Base-by-base conservation (phyloP, 352 stramenopile species). In the Globisporangium iwayamae region DNA sequence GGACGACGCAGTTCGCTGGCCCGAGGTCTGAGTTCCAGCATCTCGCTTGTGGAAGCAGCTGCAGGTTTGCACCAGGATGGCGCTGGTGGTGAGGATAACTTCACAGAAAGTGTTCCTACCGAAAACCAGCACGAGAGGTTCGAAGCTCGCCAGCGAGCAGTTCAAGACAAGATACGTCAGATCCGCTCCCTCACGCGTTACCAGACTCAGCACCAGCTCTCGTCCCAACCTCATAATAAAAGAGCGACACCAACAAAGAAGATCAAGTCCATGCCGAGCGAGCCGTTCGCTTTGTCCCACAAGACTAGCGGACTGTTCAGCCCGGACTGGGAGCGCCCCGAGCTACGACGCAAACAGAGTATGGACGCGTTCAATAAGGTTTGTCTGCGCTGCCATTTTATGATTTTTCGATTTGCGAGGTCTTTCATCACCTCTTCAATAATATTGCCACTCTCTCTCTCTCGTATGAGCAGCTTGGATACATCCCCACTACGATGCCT, bases 301-400 rank as follows among this genome's bases (percentile, higher is more conserved):
- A 18, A 32, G 13, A 56, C 28, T 2, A 89, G 78, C 50, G 80
- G 74, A 13, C 28, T 89, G 6, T 62, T 91, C 16, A 84, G 71
- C 0, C 75, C 80, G 4, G 69, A 80, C 16, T 73, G 64, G 18
- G 67, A 86, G 13, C 77, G 76, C 2, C 72, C 79, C 0, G 80
- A 90, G 18, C 52, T 87, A 30, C 70, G 75, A 22, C 76, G 83
- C 22, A 76, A 82, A n/a, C 75, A 85, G 13, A 89, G 80, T 7
- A 89, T 91, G 75, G 79, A 87, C 14, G 66, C 73, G 5, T 81
- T 74, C 74, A 72, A 72, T 16, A 75, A 79, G 64, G 74, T 83
- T 67, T 30, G 57, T 55, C n/a, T 14, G 16, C 11, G 39, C 34
- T 48, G 20, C 30, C 20, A 7, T 39, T n/a, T 22, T 62, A 2